Evolutionary conservation across 768 basidiomycete species (phyloP), one percentile per base, ranked within the genome.

Genomic region (Termitomyces sp.): DNA sequence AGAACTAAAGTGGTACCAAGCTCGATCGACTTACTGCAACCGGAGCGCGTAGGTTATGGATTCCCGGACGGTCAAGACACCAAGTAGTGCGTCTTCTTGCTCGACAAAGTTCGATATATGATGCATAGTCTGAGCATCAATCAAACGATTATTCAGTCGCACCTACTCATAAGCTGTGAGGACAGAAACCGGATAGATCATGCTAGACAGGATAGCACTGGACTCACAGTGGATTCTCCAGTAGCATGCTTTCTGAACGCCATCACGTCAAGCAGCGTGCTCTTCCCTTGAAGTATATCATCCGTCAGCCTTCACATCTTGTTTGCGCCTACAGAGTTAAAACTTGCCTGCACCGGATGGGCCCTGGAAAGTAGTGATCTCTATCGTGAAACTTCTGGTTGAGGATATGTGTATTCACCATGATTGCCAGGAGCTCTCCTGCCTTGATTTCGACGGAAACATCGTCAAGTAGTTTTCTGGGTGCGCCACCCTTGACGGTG

Each of bases 71-170:
- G 84, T 83, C 33, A 86, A 68, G 15, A 82, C 81, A 5, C 84
- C 84, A 9, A 85, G 69, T 1, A 87, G 71, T 0, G 82, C 79
- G 61, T 87, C 85, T 60, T 82, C 80, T 61, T 87, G 84, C 67
- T 85, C 84, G 20, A 85, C 83, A 58, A 82, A 85, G 5, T 73
- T 75, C 6, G 68, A 84, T 52, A 74, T 76, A 52, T 63, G 69
- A 58, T 75, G 71, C 70, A 79, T 78, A 18, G 55, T 48, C n/a
- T 55, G 58, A 1, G 67, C 66, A 18, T 59, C 58, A 2, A 79
- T 54, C 3, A 45, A 18, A 49, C 60, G 61, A 18, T 72, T 72
- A 59, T 78, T 77, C 22, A 79, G 65, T 33, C 55, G 61, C 18
- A 66, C 69, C 76, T 78, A 54, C 55, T 18, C 18, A 20, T 27